Evolutionary conservation across 2,329 filamentous ascomycete genomes (phyloP).

Genomic region (Arthrobotrys conoides): DNA sequence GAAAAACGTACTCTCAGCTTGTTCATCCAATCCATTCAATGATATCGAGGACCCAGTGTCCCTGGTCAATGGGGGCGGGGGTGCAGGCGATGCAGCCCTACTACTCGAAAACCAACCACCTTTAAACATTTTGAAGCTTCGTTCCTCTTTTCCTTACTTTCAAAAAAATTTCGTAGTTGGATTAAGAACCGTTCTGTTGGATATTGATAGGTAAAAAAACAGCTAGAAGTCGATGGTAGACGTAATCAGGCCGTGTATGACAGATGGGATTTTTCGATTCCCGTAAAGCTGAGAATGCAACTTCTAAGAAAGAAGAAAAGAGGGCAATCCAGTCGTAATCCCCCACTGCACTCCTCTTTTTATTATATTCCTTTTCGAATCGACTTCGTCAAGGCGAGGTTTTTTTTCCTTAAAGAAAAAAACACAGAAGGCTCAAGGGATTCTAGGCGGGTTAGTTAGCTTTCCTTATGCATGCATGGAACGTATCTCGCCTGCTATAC

Average conservation of each 20-base stretch:
- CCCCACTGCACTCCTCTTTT: too few relatives aligned
- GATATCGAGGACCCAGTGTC: constrained; percentile 51
- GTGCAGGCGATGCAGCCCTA: constrained; percentile 29
- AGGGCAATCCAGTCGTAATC: too few relatives aligned
- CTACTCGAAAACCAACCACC: constrained; percentile 42
- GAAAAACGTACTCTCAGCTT: constrained; percentile 49
- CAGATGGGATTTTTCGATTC: too few relatives aligned
- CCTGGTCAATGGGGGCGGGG: not conserved
- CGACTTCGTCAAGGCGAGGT: too few relatives aligned
- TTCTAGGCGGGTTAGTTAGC: too few relatives aligned
- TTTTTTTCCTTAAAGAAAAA: too few relatives aligned
- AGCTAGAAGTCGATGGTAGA: not conserved
- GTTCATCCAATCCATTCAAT: constrained; percentile 52
- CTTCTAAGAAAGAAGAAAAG: too few relatives aligned
- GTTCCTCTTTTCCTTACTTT: not conserved
- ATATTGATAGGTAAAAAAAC: not conserved
- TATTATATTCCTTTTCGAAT: not conserved
- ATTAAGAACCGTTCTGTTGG: not conserved
- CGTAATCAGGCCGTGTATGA: too few relatives aligned
- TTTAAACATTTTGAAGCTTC: constrained; percentile 30
- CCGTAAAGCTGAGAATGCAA: too few relatives aligned
- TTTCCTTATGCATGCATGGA: not conserved
- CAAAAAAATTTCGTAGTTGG: not conserved
- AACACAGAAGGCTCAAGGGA: not conserved
- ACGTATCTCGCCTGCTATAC: not conserved